A percentile compares a stretch with the other conserved stretches of the same genome.
phyloP scores from a whole-genome alignment of 441 rosid species.

The Aleurites moluccanus region DNA sequence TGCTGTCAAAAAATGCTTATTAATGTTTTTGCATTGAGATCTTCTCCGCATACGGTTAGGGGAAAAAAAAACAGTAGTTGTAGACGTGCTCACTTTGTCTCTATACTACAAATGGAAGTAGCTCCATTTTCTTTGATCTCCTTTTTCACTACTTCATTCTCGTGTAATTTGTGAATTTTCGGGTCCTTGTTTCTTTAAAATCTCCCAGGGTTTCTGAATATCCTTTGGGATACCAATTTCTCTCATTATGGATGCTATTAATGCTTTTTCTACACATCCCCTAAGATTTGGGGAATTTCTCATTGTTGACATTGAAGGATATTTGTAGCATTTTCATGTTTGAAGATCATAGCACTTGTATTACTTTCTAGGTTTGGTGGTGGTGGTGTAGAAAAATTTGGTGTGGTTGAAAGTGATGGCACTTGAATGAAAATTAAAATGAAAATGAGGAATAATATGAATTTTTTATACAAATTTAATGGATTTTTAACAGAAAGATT shows the following conservation, averaged over 20 bases:
- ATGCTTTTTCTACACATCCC: constrained; percentile 2
- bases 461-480: no score
- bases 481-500: no score
- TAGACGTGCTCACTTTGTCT: neutral
- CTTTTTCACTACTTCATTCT: neutral
- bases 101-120: neutral
- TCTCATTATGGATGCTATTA: constrained; percentile 9
- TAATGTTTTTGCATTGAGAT: no score
- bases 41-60: no score
- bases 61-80: no score
- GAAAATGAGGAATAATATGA: no score
- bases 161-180: neutral
- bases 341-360: constrained; percentile 3
- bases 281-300: neutral
- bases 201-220: neutral
- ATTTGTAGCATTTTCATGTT: neutral
- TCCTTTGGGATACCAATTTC: constrained; percentile 2
- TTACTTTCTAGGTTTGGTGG: neutral
- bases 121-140: neutral
- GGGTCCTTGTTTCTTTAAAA: neutral
- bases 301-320: constrained; percentile 9
- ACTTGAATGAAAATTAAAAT: no score
- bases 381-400: no score
- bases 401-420: no score
- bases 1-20: no score